Conservation (phyloP, 768 basidiomycete species). For the Hortiboletus campestris region DNA sequence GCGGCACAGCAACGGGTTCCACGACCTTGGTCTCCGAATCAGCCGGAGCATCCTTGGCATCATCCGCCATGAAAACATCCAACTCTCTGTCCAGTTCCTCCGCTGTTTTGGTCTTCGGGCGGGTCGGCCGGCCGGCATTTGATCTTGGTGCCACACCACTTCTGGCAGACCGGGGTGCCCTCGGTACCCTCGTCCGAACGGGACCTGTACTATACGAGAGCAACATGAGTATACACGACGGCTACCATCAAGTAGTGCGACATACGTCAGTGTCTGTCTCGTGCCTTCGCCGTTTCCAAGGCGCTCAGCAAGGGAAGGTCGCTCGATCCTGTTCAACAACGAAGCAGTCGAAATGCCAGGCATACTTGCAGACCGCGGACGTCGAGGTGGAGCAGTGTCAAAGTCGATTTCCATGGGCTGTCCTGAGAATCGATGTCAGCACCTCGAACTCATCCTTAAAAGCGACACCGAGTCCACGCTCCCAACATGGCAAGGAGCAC, state of each 20-base stretch:
- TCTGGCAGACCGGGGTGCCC: constrained; percentile 27
- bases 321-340: constrained; percentile 73
- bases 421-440: constrained; percentile 41
- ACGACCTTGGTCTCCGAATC: constrained; percentile 16
- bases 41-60: constrained; percentile 26
- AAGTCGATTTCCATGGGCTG: constrained; percentile 75
- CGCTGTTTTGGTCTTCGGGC: constrained; percentile 65
- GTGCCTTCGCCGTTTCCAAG: constrained; percentile 47
- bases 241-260: background rate
- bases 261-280: constrained; percentile 17
- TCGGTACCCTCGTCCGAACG: constrained; percentile 38
- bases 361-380: constrained; percentile 47
- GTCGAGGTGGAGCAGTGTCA: constrained; percentile 48
- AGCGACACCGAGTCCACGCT: background rate
- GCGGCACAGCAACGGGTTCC: constrained; percentile 16
- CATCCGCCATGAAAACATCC: constrained; percentile 80
- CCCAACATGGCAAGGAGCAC: background rate
- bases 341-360: constrained; percentile 47
- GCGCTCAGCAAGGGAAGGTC: constrained; percentile 67
- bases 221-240: background rate
- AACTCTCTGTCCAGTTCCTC: constrained; percentile 87
- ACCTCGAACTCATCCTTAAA: background rate
- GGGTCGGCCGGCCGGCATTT: constrained; percentile 31
- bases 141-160: constrained; percentile 12
- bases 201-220: constrained; percentile 37